These are phyloP conservation scores for Lachnum nothofagi DNA, from an alignment of 2,329 filamentous ascomycete genomes.

Conservation along the genomic window DNA sequence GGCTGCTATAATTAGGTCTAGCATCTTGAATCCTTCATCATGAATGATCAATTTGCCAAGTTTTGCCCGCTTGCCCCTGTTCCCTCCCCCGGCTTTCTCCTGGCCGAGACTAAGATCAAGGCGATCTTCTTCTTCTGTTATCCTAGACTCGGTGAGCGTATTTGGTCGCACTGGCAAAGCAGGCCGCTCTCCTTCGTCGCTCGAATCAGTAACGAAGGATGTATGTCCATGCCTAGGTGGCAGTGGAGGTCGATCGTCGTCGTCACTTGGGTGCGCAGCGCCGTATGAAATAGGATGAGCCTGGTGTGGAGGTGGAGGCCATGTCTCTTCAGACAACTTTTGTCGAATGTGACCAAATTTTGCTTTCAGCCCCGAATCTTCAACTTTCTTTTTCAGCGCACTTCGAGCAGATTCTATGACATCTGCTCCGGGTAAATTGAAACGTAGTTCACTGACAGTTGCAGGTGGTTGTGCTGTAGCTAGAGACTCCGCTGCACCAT, in stretches of 20 bases:
- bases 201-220: constrained; percentile 12
- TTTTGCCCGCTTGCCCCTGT: constrained; percentile 81
- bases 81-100: constrained; percentile 81
- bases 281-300: constrained; percentile 22
- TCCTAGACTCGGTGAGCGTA: neutral
- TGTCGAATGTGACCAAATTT: constrained; percentile 28
- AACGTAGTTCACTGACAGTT: constrained; percentile 74
- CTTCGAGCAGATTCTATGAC: constrained; percentile 36
- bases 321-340: constrained; percentile 27
- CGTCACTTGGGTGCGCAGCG: constrained; percentile 23
- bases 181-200: constrained; percentile 10
- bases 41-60: constrained; percentile 88
- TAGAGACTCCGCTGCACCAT: constrained; percentile 19
- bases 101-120: constrained; percentile 72
- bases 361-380: constrained; percentile 4
- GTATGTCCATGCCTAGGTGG: constrained; percentile 18
- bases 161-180: neutral
- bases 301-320: constrained; percentile 18
- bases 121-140: constrained; percentile 35
- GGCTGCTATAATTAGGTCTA: constrained; percentile 84
- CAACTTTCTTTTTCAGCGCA: neutral
- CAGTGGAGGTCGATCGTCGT: constrained; percentile 24
- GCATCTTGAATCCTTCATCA: constrained; percentile 88
- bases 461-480: constrained; percentile 19
- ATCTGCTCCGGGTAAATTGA: constrained; percentile 69